Percentiles rank a stretch among this genome's conserved stretches.
These are phyloP conservation scores for Quercus robur DNA, from an alignment of 306 rosid genomes.

Conservation along the genomic window DNA sequence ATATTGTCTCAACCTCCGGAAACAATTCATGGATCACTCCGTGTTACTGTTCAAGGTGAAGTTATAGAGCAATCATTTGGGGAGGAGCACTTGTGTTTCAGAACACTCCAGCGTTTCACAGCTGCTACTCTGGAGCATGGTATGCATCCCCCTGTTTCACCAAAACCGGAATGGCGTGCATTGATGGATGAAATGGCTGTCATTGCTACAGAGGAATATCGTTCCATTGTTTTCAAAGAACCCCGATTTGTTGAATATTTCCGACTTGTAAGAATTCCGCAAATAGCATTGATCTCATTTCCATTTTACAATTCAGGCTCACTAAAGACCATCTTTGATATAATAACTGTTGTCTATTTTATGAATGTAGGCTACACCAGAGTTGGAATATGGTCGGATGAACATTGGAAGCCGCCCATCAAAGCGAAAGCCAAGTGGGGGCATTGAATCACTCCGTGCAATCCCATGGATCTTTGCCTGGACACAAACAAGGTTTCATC, in stretches of 20 bases:
- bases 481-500: slow-evolving; percentile 98
- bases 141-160: slow-evolving; percentile 71
- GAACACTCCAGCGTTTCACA: slow-evolving; percentile 92
- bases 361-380: slow-evolving; percentile 81
- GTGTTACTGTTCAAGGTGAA: slow-evolving; percentile 97
- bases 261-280: slow-evolving; percentile 69
- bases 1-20: slow-evolving; percentile 97
- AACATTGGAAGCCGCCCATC: slow-evolving; percentile 97
- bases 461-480: slow-evolving; percentile 99
- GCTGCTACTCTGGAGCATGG: slow-evolving; percentile 97
- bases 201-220: slow-evolving; percentile 88
- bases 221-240: slow-evolving; percentile 84
- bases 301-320: neutral
- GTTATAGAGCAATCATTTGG: slow-evolving; percentile 96
- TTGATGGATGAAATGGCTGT: slow-evolving; percentile 92
- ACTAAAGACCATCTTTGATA: neutral
- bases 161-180: slow-evolving; percentile 92
- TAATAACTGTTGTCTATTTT: slow-evolving; percentile 7
- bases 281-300: neutral
- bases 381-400: slow-evolving; percentile 97
- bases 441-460: slow-evolving; percentile 97
- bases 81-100: slow-evolving; percentile 88
- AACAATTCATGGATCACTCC: slow-evolving; percentile 91
- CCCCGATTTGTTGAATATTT: slow-evolving; percentile 95
- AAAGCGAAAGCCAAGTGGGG: slow-evolving; percentile 95